A percentile compares a stretch with the other conserved stretches of the same genome.
Conservation (phyloP, 148 eudicot species). For the Camellia lanceoleosa region DNA sequence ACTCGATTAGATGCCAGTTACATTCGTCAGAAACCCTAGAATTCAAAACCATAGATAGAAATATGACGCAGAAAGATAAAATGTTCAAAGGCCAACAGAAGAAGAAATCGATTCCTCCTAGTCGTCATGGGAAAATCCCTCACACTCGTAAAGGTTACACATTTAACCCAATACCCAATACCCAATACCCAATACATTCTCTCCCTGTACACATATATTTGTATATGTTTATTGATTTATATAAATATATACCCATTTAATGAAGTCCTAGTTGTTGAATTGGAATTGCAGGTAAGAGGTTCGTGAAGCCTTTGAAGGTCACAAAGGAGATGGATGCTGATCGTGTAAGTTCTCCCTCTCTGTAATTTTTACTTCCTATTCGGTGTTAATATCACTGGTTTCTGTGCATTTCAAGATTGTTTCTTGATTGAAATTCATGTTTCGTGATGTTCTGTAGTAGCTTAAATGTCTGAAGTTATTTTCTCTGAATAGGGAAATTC, state of each 20-base stretch:
- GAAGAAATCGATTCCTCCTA: slow-evolving; percentile 59
- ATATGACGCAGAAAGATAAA: slow-evolving; percentile 76
- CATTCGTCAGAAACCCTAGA: slow-evolving; percentile 30
- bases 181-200: neutral
- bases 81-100: slow-evolving; percentile 77
- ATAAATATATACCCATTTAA: neutral
- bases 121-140: slow-evolving; percentile 66
- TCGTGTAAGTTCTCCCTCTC: slow-evolving; percentile 32
- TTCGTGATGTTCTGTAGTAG: neutral
- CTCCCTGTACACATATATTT: neutral
- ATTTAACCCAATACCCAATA: neutral
- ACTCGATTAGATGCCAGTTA: no score
- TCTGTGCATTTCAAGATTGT: neutral
- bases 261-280: neutral
- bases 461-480: neutral
- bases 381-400: neutral
- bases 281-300: slow-evolving; percentile 57
- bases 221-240: neutral
- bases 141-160: slow-evolving; percentile 62
- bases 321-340: slow-evolving; percentile 64
- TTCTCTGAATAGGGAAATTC: no score
- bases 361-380: neutral
- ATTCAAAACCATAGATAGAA: slow-evolving; percentile 15
- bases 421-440: neutral
- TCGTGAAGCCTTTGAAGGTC: slow-evolving; percentile 59